These are phyloP conservation scores for Gastrolobium villosum DNA, from an alignment of 306 rosid genomes.

Conservation along the genomic window DNA sequence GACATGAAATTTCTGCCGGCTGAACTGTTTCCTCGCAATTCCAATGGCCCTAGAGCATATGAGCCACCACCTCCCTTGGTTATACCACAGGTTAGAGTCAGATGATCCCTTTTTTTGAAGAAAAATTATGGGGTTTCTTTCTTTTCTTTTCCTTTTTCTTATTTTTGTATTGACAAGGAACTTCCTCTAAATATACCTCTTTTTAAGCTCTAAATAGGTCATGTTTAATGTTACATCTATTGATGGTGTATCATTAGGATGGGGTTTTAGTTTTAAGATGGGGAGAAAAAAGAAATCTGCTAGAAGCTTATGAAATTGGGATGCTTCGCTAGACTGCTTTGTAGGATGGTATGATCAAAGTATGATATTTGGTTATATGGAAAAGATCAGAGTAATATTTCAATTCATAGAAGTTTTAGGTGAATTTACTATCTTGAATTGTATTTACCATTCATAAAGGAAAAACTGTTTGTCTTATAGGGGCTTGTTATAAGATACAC, in stretches of 20 bases:
- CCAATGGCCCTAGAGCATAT: slow-evolving; percentile 33
- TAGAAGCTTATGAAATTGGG: slow-evolving; percentile 8
- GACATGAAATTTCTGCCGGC: slow-evolving; percentile 46
- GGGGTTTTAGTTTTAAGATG: slow-evolving; percentile 2
- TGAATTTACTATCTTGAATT: slow-evolving; percentile 19
- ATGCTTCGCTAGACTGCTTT: slow-evolving; percentile 14
- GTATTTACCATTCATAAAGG: slow-evolving; percentile 1
- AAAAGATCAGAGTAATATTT: neutral
- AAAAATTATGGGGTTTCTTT: neutral
- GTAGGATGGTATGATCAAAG: slow-evolving; percentile 19
- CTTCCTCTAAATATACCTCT: neutral
- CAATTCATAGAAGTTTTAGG: slow-evolving; percentile 12
- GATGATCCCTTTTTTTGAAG: neutral
- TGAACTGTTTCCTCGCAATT: slow-evolving; percentile 25
- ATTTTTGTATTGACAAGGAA: neutral
- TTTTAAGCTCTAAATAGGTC: neutral
- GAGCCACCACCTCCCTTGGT: slow-evolving; percentile 30
- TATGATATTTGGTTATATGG: neutral
- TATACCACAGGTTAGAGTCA: slow-evolving; percentile 59
- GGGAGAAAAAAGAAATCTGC: neutral
- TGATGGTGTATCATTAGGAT: neutral
- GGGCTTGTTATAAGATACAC: neutral
- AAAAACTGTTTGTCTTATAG: slow-evolving; percentile 8
- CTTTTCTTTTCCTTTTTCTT: neutral
- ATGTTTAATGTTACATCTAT: slow-evolving; percentile 27